Percentiles rank a stretch among this genome's conserved stretches.
phyloP scores from a whole-genome alignment of 2,329 filamentous ascomycete genomes.

The Ceratocystis destructans region DNA sequence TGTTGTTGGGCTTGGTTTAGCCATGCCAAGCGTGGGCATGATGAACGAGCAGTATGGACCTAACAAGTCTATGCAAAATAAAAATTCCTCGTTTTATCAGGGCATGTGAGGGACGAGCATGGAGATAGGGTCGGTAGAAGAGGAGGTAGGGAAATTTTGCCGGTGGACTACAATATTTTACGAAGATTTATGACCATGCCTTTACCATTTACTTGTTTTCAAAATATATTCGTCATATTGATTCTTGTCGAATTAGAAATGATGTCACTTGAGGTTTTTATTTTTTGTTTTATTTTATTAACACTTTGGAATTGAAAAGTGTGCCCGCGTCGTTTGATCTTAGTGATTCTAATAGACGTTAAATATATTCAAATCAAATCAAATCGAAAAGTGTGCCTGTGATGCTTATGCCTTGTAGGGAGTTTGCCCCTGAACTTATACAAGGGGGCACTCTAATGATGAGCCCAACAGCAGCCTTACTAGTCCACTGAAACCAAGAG shows the following conservation, averaged over 20 bases:
- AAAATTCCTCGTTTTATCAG: neutral
- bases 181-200: neutral
- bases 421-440: neutral
- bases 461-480: neutral
- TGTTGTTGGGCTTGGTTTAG: neutral
- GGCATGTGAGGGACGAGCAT: neutral
- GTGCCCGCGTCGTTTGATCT: no score
- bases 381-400: no score
- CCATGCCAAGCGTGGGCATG: neutral
- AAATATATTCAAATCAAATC: no score
- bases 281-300: neutral
- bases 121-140: neutral
- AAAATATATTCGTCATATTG: neutral
- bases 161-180: neutral
- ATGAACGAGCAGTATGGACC: slow-evolving; percentile 5
- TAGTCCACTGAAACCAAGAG: neutral
- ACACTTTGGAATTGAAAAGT: neutral
- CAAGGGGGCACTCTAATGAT: neutral
- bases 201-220: neutral
- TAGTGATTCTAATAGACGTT: no score
- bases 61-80: neutral
- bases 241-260: neutral
- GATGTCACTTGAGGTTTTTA: neutral
- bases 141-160: neutral
- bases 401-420: neutral